These are phyloP conservation scores for Colletotrichum tanaceti DNA, from an alignment of 2,329 filamentous ascomycete genomes.

Conservation along the genomic window DNA sequence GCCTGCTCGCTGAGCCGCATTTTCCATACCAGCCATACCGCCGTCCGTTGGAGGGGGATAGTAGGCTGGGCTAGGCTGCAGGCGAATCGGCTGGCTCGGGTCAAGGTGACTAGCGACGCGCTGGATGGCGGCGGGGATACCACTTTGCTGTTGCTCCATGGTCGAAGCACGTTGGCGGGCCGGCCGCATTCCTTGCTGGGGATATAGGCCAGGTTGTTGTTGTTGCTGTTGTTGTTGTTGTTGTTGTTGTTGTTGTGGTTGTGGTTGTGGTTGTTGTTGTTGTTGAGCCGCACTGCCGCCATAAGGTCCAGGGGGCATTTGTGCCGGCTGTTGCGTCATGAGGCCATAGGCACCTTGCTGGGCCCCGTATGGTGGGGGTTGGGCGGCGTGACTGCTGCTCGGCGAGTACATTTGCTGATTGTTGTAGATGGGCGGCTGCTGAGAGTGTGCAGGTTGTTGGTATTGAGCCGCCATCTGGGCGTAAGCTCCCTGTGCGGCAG, in stretches of 20 bases:
- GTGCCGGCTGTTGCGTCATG: slow-evolving; percentile 74
- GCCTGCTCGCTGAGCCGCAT: slow-evolving; percentile 67
- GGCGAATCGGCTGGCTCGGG: slow-evolving; percentile 89
- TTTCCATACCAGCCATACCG: slow-evolving; percentile 75
- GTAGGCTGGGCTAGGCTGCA: slow-evolving; percentile 96
- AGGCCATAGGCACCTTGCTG: slow-evolving; percentile 77
- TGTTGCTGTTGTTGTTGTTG: too few relatives aligned
- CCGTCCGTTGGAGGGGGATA: slow-evolving; percentile 89
- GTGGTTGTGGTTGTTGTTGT: too few relatives aligned
- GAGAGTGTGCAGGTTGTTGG: slow-evolving; percentile 58
- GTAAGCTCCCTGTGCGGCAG: slow-evolving; percentile 73
- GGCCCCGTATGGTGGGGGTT: slow-evolving; percentile 82
- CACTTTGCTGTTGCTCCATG: slow-evolving; percentile 94
- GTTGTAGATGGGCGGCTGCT: slow-evolving; percentile 77
- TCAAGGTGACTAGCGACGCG: slow-evolving; percentile 96
- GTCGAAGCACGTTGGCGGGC: slow-evolving; percentile 92
- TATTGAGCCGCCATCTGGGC: slow-evolving; percentile 61
- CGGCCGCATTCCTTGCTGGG: slow-evolving; percentile 73
- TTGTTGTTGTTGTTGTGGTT: too few relatives aligned
- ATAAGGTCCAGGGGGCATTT: slow-evolving; percentile 75
- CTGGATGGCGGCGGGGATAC: slow-evolving; percentile 92
- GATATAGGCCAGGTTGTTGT: slow-evolving; percentile 67
- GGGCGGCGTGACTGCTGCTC: slow-evolving; percentile 62
- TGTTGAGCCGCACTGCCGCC: slow-evolving; percentile 61
- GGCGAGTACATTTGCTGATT: slow-evolving; percentile 86